phyloP scores from a whole-genome alignment of 164 flowering plant species.

The Vitis rotundifolia region DNA sequence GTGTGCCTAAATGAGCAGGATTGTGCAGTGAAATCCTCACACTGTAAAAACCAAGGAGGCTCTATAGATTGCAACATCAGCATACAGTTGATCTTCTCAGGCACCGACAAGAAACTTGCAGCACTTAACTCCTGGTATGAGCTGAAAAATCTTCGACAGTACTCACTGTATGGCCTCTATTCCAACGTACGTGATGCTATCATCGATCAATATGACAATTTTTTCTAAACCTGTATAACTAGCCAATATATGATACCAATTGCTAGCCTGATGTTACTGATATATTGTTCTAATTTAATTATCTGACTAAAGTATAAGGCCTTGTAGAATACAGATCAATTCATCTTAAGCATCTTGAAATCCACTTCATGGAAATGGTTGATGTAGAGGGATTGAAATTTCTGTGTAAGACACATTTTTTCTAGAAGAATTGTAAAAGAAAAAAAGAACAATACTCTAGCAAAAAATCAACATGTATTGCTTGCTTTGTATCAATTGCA shows the following conservation, averaged over 20 bases:
- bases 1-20: conserved; percentile 52
- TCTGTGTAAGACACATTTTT: background rate
- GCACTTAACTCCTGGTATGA: conserved; percentile 86
- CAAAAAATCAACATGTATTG: background rate
- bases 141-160: conserved; percentile 55
- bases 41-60: conserved; percentile 52
- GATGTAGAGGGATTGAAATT: background rate
- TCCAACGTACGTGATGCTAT: conserved; percentile 36
- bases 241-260: background rate
- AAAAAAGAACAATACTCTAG: background rate
- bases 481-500: background rate
- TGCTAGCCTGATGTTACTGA: no score
- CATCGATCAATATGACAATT: conserved; percentile 10
- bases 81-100: conserved; percentile 74
- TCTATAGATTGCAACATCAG: conserved; percentile 43
- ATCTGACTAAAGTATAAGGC: no score
- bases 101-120: conserved; percentile 59
- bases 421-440: background rate
- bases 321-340: no score
- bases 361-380: background rate
- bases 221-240: background rate
- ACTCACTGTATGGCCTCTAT: conserved; percentile 55
- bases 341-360: background rate
- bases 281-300: no score
- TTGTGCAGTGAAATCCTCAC: conserved; percentile 48